Conservation (phyloP, 2,329 filamentous ascomycete genomes). For the Apiospora marii region DNA sequence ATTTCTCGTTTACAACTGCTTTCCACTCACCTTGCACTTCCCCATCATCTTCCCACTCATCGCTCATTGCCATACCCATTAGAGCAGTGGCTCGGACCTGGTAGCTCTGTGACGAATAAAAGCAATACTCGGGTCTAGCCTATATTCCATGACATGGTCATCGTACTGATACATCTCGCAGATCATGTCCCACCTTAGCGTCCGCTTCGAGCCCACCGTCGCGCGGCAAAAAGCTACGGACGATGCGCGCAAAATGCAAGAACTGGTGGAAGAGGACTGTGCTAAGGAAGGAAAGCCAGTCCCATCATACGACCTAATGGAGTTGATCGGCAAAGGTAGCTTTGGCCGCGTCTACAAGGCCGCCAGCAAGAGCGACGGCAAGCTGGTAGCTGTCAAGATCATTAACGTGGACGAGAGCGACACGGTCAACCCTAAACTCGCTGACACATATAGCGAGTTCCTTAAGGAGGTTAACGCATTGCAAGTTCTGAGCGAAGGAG, state of each 20-base stretch:
- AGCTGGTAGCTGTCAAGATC: constrained; percentile 79
- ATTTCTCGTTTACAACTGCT: neutral
- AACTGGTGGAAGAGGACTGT: constrained; percentile 68
- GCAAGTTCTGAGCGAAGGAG: constrained; percentile 75
- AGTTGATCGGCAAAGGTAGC: constrained; percentile 78
- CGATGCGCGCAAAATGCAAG: constrained; percentile 76
- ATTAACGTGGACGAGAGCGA: constrained; percentile 85
- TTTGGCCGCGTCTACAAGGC: constrained; percentile 80
- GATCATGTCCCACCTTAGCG: constrained; percentile 9
- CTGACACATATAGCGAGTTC: constrained; percentile 74
- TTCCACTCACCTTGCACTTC: neutral
- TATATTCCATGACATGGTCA: neutral
- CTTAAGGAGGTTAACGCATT: constrained; percentile 74
- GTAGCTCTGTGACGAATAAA: neutral
- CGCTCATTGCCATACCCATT: neutral
- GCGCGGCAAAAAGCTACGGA: constrained; percentile 64
- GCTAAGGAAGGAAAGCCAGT: constrained; percentile 65
- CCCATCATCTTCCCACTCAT: neutral
- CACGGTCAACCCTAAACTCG: constrained; percentile 68
- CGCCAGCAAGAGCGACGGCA: constrained; percentile 51
- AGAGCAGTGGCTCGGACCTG: neutral
- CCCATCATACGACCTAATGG: constrained; percentile 72
- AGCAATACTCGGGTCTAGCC: neutral
- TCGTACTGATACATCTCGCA: neutral
- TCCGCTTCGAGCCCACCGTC: constrained; percentile 11